Evolutionary conservation across 2,329 filamentous ascomycete genomes (phyloP).

Genomic region (Apiospora sp.): DNA sequence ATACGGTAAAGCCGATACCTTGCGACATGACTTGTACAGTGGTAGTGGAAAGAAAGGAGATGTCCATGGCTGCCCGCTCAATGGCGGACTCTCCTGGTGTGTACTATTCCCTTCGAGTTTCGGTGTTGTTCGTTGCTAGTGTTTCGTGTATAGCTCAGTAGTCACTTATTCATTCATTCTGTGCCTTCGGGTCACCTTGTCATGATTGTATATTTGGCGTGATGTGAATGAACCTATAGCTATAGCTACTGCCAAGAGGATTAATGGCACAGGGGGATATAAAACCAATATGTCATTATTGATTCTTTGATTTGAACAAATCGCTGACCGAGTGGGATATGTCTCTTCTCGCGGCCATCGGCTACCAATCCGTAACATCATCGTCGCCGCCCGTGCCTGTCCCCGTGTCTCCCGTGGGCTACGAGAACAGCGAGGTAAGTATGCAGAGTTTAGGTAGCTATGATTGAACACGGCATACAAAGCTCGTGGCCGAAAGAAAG

Average conservation of each 20-base stretch:
- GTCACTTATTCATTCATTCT: background rate
- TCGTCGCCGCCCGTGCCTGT: background rate
- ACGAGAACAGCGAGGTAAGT: background rate
- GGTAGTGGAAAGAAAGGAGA: background rate
- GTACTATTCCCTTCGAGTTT: background rate
- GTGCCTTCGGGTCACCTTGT: background rate
- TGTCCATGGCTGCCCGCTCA: background rate
- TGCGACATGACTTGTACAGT: background rate
- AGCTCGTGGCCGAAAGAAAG: background rate
- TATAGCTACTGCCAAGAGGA: background rate
- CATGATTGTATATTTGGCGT: background rate
- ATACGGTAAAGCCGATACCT: background rate
- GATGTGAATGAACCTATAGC: background rate
- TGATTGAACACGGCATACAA: background rate
- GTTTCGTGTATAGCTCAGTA: background rate
- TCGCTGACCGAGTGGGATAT: too few species aligned
- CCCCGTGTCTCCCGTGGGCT: background rate
- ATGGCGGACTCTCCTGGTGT: background rate
- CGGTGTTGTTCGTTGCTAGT: background rate
- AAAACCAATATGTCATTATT: background rate
- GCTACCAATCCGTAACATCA: constrained; percentile 7
- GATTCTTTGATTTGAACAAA: background rate
- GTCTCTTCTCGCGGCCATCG: too few species aligned
- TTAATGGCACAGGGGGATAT: too few species aligned
- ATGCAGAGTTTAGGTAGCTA: background rate